Conservation (phyloP, 305 asterid species). For the Lippia alba region DNA sequence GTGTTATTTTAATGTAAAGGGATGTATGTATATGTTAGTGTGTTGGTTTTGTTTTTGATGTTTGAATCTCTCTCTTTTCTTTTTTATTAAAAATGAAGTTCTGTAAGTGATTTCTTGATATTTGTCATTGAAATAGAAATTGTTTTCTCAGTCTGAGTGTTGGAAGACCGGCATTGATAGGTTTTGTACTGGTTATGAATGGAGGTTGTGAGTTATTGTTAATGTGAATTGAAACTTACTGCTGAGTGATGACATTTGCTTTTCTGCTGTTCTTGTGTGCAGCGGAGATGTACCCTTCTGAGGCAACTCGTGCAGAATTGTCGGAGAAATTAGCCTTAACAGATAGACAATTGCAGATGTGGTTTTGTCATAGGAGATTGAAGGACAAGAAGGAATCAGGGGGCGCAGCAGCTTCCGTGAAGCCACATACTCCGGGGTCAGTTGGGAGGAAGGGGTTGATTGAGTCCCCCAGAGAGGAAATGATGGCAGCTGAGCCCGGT, state of each 20-base stretch:
- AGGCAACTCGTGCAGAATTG: conserved; percentile 78
- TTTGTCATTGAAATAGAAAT: neutral
- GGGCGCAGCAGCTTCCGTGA: conserved; percentile 58
- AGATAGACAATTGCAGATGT: conserved; percentile 98
- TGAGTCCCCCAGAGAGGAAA: conserved; percentile 64
- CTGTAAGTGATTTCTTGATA: neutral
- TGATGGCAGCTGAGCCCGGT: conserved; percentile 55
- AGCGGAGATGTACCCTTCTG: conserved; percentile 92
- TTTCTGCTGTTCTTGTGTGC: conserved; percentile 42
- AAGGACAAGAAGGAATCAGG: conserved; percentile 91
- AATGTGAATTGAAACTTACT: conserved; percentile 16
- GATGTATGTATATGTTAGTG: conserved; percentile 17
- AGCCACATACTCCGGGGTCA: conserved; percentile 53
- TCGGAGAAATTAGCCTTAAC: conserved; percentile 78
- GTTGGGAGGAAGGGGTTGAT: conserved; percentile 55
- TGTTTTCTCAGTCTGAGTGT: conserved; percentile 10
- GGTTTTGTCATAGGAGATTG: conserved; percentile 98
- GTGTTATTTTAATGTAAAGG: conserved; percentile 9
- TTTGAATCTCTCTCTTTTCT: neutral
- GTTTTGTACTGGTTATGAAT: conserved; percentile 29
- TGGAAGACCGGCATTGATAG: conserved; percentile 2
- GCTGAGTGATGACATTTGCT: conserved; percentile 26
- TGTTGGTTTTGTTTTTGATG: neutral
- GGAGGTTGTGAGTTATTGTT: conserved; percentile 8
- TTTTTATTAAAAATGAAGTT: conserved; percentile 1